phyloP scores from a whole-genome alignment of 2,329 filamentous ascomycete genomes.

The Gaeumannomyces tritici region DNA sequence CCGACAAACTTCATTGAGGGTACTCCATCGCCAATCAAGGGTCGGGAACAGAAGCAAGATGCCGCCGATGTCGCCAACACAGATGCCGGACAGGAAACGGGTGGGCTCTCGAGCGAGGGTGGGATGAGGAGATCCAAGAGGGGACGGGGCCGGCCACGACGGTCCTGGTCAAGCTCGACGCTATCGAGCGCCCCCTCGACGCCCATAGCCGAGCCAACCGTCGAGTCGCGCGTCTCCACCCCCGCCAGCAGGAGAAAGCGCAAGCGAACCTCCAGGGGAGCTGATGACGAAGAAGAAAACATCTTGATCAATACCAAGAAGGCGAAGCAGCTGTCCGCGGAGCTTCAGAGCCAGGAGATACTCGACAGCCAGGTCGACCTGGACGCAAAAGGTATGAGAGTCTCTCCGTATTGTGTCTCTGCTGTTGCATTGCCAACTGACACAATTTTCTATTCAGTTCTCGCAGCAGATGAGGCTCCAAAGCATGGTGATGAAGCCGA shows the following conservation, averaged over 20 bases:
- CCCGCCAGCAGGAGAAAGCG: constrained; percentile 16
- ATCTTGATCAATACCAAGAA: constrained; percentile 13
- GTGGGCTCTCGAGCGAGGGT: constrained; percentile 15
- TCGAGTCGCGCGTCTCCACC: constrained; percentile 11
- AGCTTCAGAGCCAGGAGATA: constrained; percentile 9
- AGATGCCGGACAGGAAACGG: background rate
- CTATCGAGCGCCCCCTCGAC: constrained; percentile 6
- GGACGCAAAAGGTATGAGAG: background rate
- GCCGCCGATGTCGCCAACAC: background rate
- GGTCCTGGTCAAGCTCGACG: constrained; percentile 6
- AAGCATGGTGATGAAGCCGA: background rate
- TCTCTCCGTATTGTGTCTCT: background rate
- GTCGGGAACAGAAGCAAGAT: background rate
- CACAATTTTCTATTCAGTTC: background rate
- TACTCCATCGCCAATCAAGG: constrained; percentile 1
- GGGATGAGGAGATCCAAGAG: constrained; percentile 5
- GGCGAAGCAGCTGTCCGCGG: constrained; percentile 10
- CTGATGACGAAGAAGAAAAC: constrained; percentile 6
- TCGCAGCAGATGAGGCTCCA: background rate
- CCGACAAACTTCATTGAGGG: constrained; percentile 3
- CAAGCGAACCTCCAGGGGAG: constrained; percentile 16
- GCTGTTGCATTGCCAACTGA: background rate
- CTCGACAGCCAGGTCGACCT: constrained; percentile 11
- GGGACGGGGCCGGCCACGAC: constrained; percentile 12
- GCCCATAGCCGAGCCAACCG: constrained; percentile 5